These are phyloP conservation scores for Clohesyomyces aquaticus DNA, from an alignment of 495 filamentous ascomycete genomes.

Conservation along the genomic window DNA sequence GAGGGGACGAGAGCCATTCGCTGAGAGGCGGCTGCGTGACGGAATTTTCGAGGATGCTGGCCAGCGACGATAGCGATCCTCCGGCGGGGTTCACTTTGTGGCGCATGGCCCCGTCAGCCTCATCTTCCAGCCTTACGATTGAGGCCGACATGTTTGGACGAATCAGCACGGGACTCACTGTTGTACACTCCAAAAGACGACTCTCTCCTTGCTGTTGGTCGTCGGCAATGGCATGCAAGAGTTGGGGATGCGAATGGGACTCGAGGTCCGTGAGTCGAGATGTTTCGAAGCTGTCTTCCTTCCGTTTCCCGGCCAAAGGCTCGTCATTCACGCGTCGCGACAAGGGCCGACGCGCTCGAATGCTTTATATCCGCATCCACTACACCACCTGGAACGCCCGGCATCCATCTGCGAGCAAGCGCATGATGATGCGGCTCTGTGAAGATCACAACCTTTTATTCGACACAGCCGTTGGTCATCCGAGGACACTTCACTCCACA, in stretches of 20 bases:
- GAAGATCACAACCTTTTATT: constrained; percentile 8
- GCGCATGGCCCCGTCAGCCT: constrained; percentile 26
- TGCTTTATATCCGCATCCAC: constrained; percentile 13
- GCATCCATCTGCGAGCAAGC: not conserved
- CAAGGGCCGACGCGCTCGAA: constrained; percentile 9
- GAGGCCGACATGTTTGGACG: not conserved
- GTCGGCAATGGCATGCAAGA: not conserved
- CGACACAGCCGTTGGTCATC: not conserved
- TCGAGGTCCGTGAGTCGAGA: constrained; percentile 24
- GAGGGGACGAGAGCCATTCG: constrained; percentile 34
- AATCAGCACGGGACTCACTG: constrained; percentile 6
- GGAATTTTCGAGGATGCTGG: constrained; percentile 28
- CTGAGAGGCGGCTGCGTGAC: constrained; percentile 19
- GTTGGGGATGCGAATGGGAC: not conserved
- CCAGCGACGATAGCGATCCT: constrained; percentile 22
- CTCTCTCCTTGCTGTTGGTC: constrained; percentile 9
- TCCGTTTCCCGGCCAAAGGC: constrained; percentile 15
- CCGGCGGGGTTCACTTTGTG: constrained; percentile 25
- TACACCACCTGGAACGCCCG: not conserved
- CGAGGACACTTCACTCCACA: not conserved
- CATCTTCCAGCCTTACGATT: constrained; percentile 16
- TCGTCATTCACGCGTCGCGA: constrained; percentile 8
- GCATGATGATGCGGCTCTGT: constrained; percentile 27
- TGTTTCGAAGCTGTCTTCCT: constrained; percentile 17
- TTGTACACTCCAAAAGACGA: too few relatives aligned